These are phyloP conservation scores for Sphaerulina vaccinii DNA, from an alignment of 2,329 filamentous ascomycete species.

Conservation along the genomic window DNA sequence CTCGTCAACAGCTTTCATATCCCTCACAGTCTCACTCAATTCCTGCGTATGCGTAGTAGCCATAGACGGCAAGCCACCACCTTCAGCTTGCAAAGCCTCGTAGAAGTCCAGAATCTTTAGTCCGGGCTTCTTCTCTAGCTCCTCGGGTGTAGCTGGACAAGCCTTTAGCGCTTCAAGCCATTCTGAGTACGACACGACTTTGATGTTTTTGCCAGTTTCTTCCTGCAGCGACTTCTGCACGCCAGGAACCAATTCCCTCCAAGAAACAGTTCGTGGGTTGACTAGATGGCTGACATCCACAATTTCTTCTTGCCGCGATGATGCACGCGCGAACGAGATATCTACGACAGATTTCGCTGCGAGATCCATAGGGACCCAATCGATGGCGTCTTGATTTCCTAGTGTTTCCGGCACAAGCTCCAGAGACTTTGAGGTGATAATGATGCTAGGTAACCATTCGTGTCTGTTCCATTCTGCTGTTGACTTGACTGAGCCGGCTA, in stretches of 20 bases:
- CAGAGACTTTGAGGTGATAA: constrained; percentile 42
- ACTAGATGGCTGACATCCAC: constrained; percentile 32
- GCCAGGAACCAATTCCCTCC: constrained; percentile 27
- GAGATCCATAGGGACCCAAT: constrained; percentile 49
- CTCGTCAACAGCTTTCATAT: constrained; percentile 26
- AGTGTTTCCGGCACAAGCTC: constrained; percentile 41
- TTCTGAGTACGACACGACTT: constrained; percentile 25
- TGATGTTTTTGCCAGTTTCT: constrained; percentile 13
- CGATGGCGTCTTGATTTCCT: constrained; percentile 38
- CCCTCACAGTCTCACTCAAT: constrained; percentile 34
- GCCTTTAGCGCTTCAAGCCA: constrained; percentile 29
- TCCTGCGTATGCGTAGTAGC: constrained; percentile 27
- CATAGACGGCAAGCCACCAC: constrained; percentile 24
- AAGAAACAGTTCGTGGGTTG: constrained; percentile 30
- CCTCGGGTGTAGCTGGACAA: constrained; percentile 21
- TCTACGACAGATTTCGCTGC: constrained; percentile 35
- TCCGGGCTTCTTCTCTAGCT: constrained; percentile 28
- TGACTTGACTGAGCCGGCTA: constrained; percentile 27
- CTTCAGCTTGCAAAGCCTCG: constrained; percentile 22
- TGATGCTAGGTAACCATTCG: constrained; percentile 47
- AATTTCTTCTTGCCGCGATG: constrained; percentile 10
- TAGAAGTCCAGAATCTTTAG: constrained; percentile 36
- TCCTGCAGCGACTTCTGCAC: constrained; percentile 23
- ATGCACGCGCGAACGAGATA: constrained; percentile 14
- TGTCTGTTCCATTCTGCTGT: constrained; percentile 41